Conservation (phyloP, 345 rosid species). For the Erodium maritimum region DNA sequence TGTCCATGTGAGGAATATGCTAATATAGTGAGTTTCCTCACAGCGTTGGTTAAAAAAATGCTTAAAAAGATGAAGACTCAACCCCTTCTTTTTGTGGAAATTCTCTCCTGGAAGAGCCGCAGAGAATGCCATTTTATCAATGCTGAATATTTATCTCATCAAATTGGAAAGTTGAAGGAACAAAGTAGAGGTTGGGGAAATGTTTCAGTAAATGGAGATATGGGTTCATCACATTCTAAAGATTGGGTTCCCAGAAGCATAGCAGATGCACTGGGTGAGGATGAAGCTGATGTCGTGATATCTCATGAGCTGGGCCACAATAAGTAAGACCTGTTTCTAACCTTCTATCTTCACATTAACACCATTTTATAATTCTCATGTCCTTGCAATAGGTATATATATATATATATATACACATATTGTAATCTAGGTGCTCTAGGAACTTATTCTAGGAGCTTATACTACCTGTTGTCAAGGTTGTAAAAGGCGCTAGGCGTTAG, state of each 20-base stretch:
- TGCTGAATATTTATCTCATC: slow-evolving; percentile 75
- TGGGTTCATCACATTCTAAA: slow-evolving; percentile 22
- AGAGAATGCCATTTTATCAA: slow-evolving; percentile 78
- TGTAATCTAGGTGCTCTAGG: background rate
- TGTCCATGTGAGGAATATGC: slow-evolving; percentile 46
- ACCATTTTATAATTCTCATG: background rate
- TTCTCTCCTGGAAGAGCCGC: slow-evolving; percentile 78
- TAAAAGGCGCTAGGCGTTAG: no score
- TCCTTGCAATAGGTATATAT: background rate
- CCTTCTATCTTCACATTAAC: background rate
- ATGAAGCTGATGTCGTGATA: slow-evolving; percentile 88
- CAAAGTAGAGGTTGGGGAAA: slow-evolving; percentile 28
- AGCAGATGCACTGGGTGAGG: slow-evolving; percentile 97
- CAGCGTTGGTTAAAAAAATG: slow-evolving; percentile 57
- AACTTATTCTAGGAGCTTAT: background rate
- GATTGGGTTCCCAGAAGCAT: slow-evolving; percentile 62
- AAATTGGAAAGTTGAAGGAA: slow-evolving; percentile 59
- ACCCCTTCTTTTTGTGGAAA: slow-evolving; percentile 90
- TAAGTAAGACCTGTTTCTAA: slow-evolving; percentile 30
- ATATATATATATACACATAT: background rate
- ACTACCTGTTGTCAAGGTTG: background rate
- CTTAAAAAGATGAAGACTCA: slow-evolving; percentile 70
- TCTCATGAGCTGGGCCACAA: slow-evolving; percentile 40
- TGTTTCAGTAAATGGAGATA: slow-evolving; percentile 33
- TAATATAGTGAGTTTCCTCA: slow-evolving; percentile 51